Evolutionary conservation across 2,329 filamentous ascomycete species (phyloP).

Genomic region (Talaromyces sp.): DNA sequence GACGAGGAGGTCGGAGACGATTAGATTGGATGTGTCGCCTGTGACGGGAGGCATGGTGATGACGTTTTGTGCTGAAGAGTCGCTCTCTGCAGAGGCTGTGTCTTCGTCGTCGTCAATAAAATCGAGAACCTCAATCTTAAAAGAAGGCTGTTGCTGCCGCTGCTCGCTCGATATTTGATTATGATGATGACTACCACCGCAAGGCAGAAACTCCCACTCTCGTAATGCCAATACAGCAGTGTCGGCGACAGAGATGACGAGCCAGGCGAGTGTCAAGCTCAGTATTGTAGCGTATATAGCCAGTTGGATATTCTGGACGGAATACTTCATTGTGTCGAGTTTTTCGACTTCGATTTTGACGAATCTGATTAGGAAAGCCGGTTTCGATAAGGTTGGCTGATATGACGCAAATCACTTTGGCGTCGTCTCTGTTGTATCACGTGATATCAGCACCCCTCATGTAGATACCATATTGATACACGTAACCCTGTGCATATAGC

Average conservation of each 20-base stretch:
- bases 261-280: constrained; percentile 12
- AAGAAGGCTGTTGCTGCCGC: not conserved
- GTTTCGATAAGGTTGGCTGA: not conserved
- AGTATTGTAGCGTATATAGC: constrained; percentile 12
- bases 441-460: not conserved
- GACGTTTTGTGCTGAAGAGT: constrained; percentile 10
- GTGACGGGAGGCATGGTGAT: constrained; percentile 23
- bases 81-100: not conserved
- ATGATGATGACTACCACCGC: not conserved
- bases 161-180: not conserved
- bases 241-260: not conserved
- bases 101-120: not conserved
- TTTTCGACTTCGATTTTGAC: not conserved
- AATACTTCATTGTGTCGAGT: constrained; percentile 11
- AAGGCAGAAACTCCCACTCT: constrained; percentile 8
- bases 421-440: not conserved
- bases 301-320: constrained; percentile 10
- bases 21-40: constrained; percentile 47
- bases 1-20: constrained; percentile 81
- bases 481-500: too few species aligned
- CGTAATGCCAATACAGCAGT: constrained; percentile 9
- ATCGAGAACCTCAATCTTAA: not conserved
- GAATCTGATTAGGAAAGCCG: not conserved
- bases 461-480: not conserved
- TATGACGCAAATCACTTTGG: constrained; percentile 17